Base-by-base conservation (phyloP, 2,329 filamentous ascomycete species). In the Emmonsiellopsis sp. region DNA sequence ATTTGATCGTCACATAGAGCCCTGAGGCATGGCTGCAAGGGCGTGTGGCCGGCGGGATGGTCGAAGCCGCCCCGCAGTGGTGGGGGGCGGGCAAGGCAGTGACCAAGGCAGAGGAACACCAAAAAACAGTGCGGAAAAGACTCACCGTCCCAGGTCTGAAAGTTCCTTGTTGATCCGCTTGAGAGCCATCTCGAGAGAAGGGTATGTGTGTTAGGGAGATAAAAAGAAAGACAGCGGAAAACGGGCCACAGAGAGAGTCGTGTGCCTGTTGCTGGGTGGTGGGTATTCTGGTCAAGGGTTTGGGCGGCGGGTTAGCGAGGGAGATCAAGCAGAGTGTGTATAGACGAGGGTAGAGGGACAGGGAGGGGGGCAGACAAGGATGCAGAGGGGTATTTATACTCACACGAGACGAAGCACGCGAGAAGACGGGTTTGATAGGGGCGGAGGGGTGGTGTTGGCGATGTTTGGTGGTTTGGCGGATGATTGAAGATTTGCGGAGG, bases 141-240 rank as follows among this genome's bases (percentile, higher is more conserved):
- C 73, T 68, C 71, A 77, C 74, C 74, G 74, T 63, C 73, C 74
- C 58, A 77, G 71, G 60, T 77, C 74, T 70, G 71, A 71, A 63
- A 77, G 73, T 72, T 77, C 74, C 67, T 77, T 77, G 70, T 76
- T 76, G 68, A 77, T 77, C 64, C 74, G 68, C 72, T 77, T 77
- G 56, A 76, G 70, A 68, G 74, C 74, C 74, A 77, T 77, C 55
- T 61, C 61, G 64, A 64, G 53, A 36, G 42, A 52, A 53, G 48
- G 39, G 51, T 39, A 52, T 51, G 54, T 55, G 51, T 47, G 39
- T 42, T 43, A 21, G 11, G 14, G 37, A 45, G 36, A 10, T 10
- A 45, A 45, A 53, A 48, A 49, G n/a, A 31, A 40, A 55, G n/a
- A 34, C 48, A 39, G 17, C 37, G 34, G 14, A 21, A 48, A 42